phyloP scores from a whole-genome alignment of 768 basidiomycete species.

The Pleurotus pulmonarius region DNA sequence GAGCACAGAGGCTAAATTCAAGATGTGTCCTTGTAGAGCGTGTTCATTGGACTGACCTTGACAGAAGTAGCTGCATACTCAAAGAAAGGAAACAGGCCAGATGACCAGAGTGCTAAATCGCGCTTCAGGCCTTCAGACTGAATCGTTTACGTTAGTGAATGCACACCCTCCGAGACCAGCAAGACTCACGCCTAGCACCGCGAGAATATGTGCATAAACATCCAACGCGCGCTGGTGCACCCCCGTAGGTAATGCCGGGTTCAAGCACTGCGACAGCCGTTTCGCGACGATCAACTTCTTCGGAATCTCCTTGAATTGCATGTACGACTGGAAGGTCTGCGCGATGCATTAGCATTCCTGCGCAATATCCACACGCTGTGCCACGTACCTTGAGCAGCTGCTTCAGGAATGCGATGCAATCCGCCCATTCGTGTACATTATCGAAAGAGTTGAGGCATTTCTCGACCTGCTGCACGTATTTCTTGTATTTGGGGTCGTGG shows the following conservation, averaged over 20 bases:
- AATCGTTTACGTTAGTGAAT: neutral
- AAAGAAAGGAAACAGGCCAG: conserved; percentile 97
- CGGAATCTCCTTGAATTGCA: conserved; percentile 95
- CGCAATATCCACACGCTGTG: neutral
- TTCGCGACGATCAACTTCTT: conserved; percentile 93
- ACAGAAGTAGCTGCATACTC: conserved; percentile 99
- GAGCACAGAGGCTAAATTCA: neutral
- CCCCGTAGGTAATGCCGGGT: conserved; percentile 95
- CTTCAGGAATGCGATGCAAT: conserved; percentile 96
- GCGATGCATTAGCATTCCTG: conserved; percentile 1
- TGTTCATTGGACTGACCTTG: conserved; percentile 47
- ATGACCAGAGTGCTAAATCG: conserved; percentile 91
- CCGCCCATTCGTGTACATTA: conserved; percentile 98
- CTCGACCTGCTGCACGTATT: conserved; percentile 90
- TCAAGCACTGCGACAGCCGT: conserved; percentile 92
- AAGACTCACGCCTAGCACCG: conserved; percentile 78
- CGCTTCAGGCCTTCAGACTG: conserved; percentile 83
- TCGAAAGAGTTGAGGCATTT: conserved; percentile 91
- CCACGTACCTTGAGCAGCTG: conserved; percentile 78
- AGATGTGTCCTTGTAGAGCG: neutral
- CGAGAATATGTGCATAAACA: conserved; percentile 89
- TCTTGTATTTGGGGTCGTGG: conserved; percentile 91
- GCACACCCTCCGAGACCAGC: neutral
- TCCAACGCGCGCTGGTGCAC: conserved; percentile 96
- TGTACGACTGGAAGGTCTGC: conserved; percentile 89